Evolutionary conservation across 306 rosid genomes (phyloP).

Genomic region (Prunus fruticosa): DNA sequence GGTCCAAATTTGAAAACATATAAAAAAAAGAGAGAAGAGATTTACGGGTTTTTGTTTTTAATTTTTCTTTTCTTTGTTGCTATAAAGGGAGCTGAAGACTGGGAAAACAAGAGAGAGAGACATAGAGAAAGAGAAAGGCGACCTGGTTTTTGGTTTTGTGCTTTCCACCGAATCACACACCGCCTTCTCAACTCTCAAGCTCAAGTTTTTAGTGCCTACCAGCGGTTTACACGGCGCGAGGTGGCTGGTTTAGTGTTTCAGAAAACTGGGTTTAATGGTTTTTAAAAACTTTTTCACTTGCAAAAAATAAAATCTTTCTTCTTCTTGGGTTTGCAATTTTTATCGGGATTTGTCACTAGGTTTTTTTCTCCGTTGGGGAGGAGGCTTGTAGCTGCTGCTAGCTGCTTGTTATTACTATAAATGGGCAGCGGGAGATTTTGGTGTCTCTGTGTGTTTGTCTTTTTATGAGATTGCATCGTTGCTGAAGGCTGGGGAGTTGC

Average conservation of each 20-base stretch:
- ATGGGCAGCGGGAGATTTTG: slow-evolving; percentile 17
- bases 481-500: slow-evolving; percentile 17
- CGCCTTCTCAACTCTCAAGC: slow-evolving; percentile 11
- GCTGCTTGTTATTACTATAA: neutral
- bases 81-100: slow-evolving; percentile 8
- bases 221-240: slow-evolving; percentile 35
- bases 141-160: slow-evolving; percentile 20
- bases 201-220: neutral
- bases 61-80: neutral
- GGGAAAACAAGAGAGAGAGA: neutral
- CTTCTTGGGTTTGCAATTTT: neutral
- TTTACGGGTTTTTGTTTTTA: neutral
- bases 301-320: neutral
- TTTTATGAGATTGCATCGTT: slow-evolving; percentile 8
- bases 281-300: neutral
- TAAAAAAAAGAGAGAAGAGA: neutral
- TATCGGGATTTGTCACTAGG: slow-evolving; percentile 27
- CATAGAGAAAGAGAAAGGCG: no score
- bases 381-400: neutral
- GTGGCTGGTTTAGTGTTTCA: slow-evolving; percentile 24
- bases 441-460: neutral
- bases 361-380: slow-evolving; percentile 15
- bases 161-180: neutral
- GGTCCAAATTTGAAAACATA: slow-evolving; percentile 12
- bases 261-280: neutral